Base-by-base conservation (phyloP, 345 rosid species). In the Syzygium jambos region DNA sequence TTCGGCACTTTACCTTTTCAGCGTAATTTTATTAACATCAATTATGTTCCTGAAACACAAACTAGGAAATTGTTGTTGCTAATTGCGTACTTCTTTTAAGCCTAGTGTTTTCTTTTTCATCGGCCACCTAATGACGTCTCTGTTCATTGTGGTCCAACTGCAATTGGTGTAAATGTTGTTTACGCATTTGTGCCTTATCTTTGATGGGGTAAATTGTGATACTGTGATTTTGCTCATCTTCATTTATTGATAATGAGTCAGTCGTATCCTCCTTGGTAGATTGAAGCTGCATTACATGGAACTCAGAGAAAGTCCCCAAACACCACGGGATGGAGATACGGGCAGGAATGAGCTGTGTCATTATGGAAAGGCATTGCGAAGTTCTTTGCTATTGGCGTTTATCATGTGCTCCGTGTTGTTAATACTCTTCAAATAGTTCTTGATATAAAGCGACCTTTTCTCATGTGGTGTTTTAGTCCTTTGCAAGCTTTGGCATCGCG, bases 301-400 rank as follows among this genome's bases (percentile, higher is more conserved):
- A 56, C 13, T 56, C 4, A 11, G 61, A 56, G 61, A 56, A 56
- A 56, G n/a, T 56, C n/a, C 5, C 61, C n/a, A 56, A 9, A 56
- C n/a, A 22, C 2, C 5, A 56, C 0, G 5, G 27, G 61, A 3
- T 23, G 27, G 12, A 56, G 61, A 56, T 22, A 23, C 0, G 27
- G 5, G 61, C 12, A 56, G 9, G 27, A 56, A 56, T 56, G 12
- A 9, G 61, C n/a, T 56, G 3, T 3, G 61, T 56, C n/a, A 3
- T 11, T 23, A 22, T 22, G 5, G n/a, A 56, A 56, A 56, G 5
- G 61, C n/a, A 56, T 56, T 56, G 0, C 1, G 5, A 2, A 22
- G n/a, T 56, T 56, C 5, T 56, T 56, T 56, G 12, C n/a, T 22
- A 23, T 1, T 56, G 27, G 59, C 12, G 2, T 22, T 22, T 22